Base-by-base conservation (phyloP, 2,329 filamentous ascomycete species). In the Fusarium globosum region DNA sequence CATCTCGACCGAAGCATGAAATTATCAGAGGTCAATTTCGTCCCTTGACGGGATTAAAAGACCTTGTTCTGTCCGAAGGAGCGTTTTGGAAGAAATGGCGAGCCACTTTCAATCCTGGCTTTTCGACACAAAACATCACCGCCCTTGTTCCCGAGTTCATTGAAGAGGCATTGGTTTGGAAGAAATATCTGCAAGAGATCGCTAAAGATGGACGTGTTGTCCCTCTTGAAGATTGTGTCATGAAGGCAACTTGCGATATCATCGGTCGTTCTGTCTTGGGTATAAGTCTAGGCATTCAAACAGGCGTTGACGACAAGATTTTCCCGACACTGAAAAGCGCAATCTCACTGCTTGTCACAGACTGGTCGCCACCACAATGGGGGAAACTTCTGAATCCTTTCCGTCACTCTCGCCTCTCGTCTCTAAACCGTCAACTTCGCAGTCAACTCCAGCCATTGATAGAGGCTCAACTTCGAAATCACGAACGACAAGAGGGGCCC, bases 201-300 rank as follows among this genome's bases (percentile, higher is more conserved):
- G 64, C 64, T 10, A 2, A 38, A 20, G 30, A 48, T 0, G 38
- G 30, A 8, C 13, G 61, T 20, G 10, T 46, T 14, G 18, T 57
- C 7, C 41, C 21, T 1, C 28, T 67, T 14, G 59, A 67, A n/a
- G 28, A 46, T 11, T 46, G 28, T 4, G 36, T 56, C 2, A 67
- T 67, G 64, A 57, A 30, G 43, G 49, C 39, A 3, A 67, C 59
- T 20, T 67, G 64, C n/a, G 64, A 67, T 15, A 35, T 67, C 18
- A 67, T 67, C 21, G 60, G 38, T 6, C 51, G 60, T 1, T 55
- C 64, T 5, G 51, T 57, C 9, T 23, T 67, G 43, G 61, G 42
- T 3, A 26, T 26, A n/a, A 61, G 55, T 7, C 28, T 63, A 4
- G 61, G 61, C 8, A 48, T 48, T 18, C 55, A 63, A 28, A n/a